Percentiles rank a stretch among this genome's conserved stretches.
These are phyloP conservation scores for Gossypium schwendimanii DNA, from an alignment of 441 rosid species.

Conservation along the genomic window DNA sequence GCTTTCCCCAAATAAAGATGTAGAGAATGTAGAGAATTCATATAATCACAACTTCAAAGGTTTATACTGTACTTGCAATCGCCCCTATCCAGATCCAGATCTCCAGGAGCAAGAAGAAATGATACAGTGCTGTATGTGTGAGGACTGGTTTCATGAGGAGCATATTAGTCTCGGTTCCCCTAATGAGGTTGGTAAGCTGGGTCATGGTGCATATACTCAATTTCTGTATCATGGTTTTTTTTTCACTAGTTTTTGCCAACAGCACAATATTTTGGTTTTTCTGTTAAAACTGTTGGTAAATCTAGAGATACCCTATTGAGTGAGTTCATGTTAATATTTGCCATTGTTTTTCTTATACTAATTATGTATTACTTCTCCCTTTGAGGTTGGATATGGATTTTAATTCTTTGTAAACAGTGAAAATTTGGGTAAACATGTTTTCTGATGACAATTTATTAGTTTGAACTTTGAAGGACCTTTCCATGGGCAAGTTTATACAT, in stretches of 20 bases:
- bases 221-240: background rate
- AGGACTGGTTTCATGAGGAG: conserved; percentile 96
- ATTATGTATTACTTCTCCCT: background rate
- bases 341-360: background rate
- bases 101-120: conserved; percentile 83
- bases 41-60: conserved; percentile 93
- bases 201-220: conserved; percentile 2
- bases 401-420: background rate
- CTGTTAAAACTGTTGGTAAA: background rate
- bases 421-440: background rate
- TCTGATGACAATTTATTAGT: background rate
- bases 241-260: background rate
- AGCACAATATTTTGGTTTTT: background rate
- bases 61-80: conserved; percentile 68
- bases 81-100: conserved; percentile 84
- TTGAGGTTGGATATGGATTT: background rate
- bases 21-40: conserved; percentile 66
- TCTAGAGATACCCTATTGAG: background rate
- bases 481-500: background rate
- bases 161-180: conserved; percentile 61
- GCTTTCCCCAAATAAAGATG: conserved; percentile 65
- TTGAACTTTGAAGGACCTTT: background rate
- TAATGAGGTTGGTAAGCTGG: conserved; percentile 40
- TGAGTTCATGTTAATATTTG: background rate
- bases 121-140: conserved; percentile 93